Conservation (phyloP, 352 stramenopile species). For the Globisporangium cylindrosporum region DNA sequence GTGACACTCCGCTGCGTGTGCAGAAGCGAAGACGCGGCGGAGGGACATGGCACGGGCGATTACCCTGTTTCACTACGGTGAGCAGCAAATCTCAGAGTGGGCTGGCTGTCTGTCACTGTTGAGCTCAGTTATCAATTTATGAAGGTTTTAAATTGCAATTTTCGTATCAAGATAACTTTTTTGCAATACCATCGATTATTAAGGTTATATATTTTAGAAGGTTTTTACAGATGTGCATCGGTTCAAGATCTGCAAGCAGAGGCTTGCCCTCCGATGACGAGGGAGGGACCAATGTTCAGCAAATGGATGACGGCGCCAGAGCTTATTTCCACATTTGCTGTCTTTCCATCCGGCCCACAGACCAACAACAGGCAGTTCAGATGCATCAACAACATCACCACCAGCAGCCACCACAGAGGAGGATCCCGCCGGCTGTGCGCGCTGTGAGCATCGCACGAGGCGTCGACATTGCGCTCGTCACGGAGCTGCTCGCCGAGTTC, state of each 20-base stretch:
- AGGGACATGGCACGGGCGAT: not conserved
- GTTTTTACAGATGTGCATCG: not conserved
- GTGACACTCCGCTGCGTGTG: not conserved
- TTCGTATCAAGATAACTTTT: not conserved
- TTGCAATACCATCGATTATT: not conserved
- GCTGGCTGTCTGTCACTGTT: not conserved
- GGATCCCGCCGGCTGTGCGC: constrained; percentile 41
- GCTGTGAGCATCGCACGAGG: constrained; percentile 39
- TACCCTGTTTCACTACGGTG: not conserved
- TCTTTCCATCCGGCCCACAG: not conserved
- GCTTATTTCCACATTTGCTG: not conserved
- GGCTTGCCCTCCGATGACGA: not conserved
- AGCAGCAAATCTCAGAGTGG: not conserved
- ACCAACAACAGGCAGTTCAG: not conserved
- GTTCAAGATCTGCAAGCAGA: not conserved
- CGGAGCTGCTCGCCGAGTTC: constrained; percentile 44
- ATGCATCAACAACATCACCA: not conserved
- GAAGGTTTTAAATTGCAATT: not conserved
- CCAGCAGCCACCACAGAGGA: not conserved
- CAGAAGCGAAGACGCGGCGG: not conserved
- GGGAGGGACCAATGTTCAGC: not conserved
- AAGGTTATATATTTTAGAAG: not conserved
- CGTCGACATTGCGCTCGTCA: constrained; percentile 40
- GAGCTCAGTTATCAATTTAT: not conserved
- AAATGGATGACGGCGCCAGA: not conserved